A percentile compares a stretch with the other conserved stretches of the same genome.
Evolutionary conservation across 2,329 filamentous ascomycete genomes (phyloP).

Genomic region (Hymenoscyphus salicellus): DNA sequence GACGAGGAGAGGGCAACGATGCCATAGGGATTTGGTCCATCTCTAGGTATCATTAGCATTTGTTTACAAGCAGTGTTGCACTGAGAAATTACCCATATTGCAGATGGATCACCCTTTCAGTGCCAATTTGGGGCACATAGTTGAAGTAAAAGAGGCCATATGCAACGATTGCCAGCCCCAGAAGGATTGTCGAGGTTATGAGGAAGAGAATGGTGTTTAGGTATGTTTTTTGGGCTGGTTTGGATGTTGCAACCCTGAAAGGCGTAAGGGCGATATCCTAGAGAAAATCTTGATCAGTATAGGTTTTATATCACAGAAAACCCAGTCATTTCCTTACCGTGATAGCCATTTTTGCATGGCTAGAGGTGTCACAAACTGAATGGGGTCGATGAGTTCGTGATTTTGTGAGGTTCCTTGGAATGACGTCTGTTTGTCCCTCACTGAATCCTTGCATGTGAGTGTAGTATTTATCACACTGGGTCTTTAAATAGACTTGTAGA

Average conservation of each 20-base stretch:
- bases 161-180: constrained; percentile 56
- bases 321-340: not conserved
- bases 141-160: constrained; percentile 67
- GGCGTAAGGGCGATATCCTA: constrained; percentile 54
- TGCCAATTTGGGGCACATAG: constrained; percentile 64
- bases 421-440: constrained; percentile 2
- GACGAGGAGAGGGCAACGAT: constrained; percentile 38
- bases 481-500: not conserved
- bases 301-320: not conserved
- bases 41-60: constrained; percentile 33
- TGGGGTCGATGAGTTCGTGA: not conserved
- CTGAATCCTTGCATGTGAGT: not conserved
- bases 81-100: constrained; percentile 65
- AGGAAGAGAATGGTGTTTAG: constrained; percentile 48
- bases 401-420: not conserved
- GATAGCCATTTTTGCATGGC: not conserved
- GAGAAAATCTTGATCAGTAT: not conserved
- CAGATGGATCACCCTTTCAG: constrained; percentile 60
- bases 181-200: constrained; percentile 50
- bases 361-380: not conserved
- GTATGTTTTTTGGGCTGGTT: constrained; percentile 61
- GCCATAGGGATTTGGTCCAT: constrained; percentile 38
- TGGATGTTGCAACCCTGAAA: constrained; percentile 55
- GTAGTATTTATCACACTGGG: not conserved
- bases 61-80: constrained; percentile 6